phyloP scores from a whole-genome alignment of 768 basidiomycete species.

The Lactarius quietus region DNA sequence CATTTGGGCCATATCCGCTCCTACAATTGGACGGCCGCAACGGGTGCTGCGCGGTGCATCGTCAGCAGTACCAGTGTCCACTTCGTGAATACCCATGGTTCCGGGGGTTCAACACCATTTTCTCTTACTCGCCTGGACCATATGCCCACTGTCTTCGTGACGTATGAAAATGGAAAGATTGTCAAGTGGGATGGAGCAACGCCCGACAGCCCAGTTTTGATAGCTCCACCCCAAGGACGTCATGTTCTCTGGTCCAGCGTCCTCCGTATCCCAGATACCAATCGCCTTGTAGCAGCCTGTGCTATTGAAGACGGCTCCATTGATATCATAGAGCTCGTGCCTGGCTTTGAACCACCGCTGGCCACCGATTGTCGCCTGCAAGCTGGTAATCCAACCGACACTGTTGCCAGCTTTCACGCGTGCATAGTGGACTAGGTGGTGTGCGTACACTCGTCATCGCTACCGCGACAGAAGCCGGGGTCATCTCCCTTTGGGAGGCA shows the following conservation, averaged over 20 bases:
- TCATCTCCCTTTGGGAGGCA: constrained; percentile 75
- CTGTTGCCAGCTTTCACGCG: constrained; percentile 50
- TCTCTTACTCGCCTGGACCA: constrained; percentile 24
- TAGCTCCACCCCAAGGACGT: constrained; percentile 43
- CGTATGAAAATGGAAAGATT: constrained; percentile 57
- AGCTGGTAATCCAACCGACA: constrained; percentile 57
- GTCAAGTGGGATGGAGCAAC: constrained; percentile 48
- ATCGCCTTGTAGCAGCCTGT: constrained; percentile 52
- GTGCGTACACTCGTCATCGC: constrained; percentile 51
- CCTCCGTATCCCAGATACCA: constrained; percentile 45
- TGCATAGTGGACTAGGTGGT: constrained; percentile 52
- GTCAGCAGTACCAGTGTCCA: constrained; percentile 50
- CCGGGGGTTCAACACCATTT: constrained; percentile 21
- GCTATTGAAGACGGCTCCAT: constrained; percentile 62
- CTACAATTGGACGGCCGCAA: constrained; percentile 38
- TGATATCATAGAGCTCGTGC: constrained; percentile 54
- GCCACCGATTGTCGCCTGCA: constrained; percentile 47
- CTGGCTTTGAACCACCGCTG: constrained; percentile 36
- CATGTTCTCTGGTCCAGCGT: constrained; percentile 48
- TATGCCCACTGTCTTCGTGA: constrained; percentile 27
- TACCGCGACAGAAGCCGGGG: constrained; percentile 60
- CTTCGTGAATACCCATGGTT: constrained; percentile 36
- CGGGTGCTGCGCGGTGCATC: constrained; percentile 42
- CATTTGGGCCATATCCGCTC: constrained; percentile 54
- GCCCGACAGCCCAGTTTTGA: constrained; percentile 33